phyloP scores from a whole-genome alignment of 768 basidiomycete species.

The Punctularia strigosozonata region DNA sequence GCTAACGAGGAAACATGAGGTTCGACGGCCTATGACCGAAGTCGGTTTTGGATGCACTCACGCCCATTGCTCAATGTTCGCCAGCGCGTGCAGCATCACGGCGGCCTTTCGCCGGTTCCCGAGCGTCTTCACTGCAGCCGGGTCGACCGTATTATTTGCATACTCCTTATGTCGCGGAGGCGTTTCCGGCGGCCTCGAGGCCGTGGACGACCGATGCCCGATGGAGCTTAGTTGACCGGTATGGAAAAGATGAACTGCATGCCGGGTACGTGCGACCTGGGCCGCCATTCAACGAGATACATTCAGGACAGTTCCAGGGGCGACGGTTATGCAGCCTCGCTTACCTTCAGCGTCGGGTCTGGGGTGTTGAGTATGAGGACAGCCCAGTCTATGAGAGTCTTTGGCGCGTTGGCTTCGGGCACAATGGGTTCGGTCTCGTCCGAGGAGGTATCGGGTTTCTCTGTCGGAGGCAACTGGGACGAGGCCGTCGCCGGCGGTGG shows the following conservation, averaged over 20 bases:
- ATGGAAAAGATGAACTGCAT: conserved; percentile 57
- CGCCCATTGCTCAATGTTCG: conserved; percentile 87
- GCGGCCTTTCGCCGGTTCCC: conserved; percentile 37
- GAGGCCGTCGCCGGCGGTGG: conserved; percentile 31
- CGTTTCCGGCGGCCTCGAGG: conserved; percentile 45
- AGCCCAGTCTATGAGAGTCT: conserved; percentile 68
- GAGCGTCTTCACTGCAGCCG: conserved; percentile 43
- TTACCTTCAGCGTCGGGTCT: conserved; percentile 54
- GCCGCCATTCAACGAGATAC: conserved; percentile 1
- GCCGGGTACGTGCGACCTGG: conserved; percentile 57
- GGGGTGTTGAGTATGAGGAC: conserved; percentile 69
- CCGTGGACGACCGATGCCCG: conserved; percentile 35
- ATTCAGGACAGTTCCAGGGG: background rate
- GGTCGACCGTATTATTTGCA: conserved; percentile 40
- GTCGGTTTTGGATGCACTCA: conserved; percentile 27
- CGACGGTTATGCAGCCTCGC: background rate
- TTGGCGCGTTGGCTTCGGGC: conserved; percentile 37
- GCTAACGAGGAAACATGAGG: conserved; percentile 18
- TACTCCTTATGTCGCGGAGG: conserved; percentile 50
- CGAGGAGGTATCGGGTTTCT: background rate
- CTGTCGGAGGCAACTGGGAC: conserved; percentile 6
- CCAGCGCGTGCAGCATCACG: conserved; percentile 71
- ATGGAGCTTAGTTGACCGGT: conserved; percentile 59
- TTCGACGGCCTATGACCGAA: background rate
- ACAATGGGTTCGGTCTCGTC: conserved; percentile 31